These are phyloP conservation scores for Candida qinlingensis DNA, from an alignment of 805 yeast species.

Conservation along the genomic window DNA sequence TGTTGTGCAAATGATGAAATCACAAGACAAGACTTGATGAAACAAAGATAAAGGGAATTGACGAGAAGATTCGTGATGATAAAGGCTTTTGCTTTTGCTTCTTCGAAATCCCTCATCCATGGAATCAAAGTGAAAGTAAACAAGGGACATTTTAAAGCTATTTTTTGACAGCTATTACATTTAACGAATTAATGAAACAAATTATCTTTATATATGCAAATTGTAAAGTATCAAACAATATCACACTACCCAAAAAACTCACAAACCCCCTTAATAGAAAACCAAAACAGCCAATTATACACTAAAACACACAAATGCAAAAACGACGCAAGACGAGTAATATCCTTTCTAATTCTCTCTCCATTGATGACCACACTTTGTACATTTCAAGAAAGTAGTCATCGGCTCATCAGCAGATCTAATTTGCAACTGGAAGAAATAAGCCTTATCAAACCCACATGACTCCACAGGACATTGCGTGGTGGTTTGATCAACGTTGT, in stretches of 20 bases:
- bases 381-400: conserved; percentile 97
- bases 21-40: neutral
- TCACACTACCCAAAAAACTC: neutral
- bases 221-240: neutral
- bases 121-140: neutral
- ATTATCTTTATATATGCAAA: neutral
- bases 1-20: neutral
- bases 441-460: conserved; percentile 76
- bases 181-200: neutral
- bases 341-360: conserved; percentile 65
- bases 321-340: neutral
- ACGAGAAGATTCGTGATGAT: neutral
- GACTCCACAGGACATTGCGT: conserved; percentile 86
- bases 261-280: neutral
- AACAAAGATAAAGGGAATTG: neutral
- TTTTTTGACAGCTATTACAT: neutral
- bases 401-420: conserved; percentile 99
- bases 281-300: neutral
- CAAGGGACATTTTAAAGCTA: neutral
- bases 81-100: conserved; percentile 3
- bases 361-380: conserved; percentile 92
- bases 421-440: conserved; percentile 93
- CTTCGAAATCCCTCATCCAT: neutral
- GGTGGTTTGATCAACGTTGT: conserved; percentile 92
- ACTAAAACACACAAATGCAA: neutral